Evolutionary conservation across 75 land plant genomes (phyloP), one percentile per base, ranked within the genome.

Genomic region (Sequoiadendron giganteum): DNA sequence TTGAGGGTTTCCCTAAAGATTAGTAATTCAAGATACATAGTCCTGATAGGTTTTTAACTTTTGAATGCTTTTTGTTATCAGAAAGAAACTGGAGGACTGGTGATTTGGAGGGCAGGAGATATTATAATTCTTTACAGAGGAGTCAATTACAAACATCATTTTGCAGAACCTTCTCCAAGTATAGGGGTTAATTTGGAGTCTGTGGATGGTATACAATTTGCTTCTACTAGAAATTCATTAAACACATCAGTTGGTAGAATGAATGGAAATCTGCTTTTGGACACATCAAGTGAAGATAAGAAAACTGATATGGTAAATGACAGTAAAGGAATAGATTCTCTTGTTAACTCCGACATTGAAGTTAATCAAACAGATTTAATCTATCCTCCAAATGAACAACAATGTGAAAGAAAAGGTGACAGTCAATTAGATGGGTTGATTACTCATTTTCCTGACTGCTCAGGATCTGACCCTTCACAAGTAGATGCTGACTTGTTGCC

Each of bases 401-500:
- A 94, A 77, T 85, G 91, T 84, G 95, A 87, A 43, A 89, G 90
- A 87, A 95, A 93, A 86, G 91, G 88, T 86, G 92, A 98, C 43
- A 80, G 81, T 6, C 88, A 95, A 30, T 89, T 98, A 86, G 95
- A 96, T 87, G 94, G 94, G 36, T 90, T 96, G 30, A 98, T 97
- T 38, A 96, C 98, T 61, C 95, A 97, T 19, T 98, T 91, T 90
- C 90, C 89, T 82, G 96, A 96, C 88, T 95, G 99, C 97, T 95
- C 93, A 90, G 98, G 96, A 39, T 90, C 83, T 86, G 91, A 90
- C 15, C 97, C 99, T 90, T 88, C 91, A 3, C 99, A 98, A 43
- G 91, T 95, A 85, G 98, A 98, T 93, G 97, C 92, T 86, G 98
- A 96, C 91, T 92, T 95, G 80, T 89, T 95, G 78, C 97, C 96